Evolutionary conservation across 768 basidiomycete genomes (phyloP).

Genomic region (Mycena venus): DNA sequence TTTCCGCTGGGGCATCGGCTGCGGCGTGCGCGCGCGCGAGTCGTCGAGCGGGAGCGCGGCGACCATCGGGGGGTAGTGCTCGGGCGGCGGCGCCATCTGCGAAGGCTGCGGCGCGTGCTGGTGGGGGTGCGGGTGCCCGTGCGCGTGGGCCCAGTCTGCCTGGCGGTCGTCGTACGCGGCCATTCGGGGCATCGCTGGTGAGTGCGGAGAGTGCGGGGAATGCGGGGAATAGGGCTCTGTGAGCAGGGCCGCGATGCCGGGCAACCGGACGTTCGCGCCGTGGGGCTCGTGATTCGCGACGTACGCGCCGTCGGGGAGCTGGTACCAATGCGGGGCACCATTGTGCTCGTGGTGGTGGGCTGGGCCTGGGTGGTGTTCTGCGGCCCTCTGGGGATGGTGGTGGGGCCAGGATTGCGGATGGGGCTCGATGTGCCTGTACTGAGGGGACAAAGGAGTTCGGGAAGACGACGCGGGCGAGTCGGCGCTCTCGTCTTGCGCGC

Average conservation of each 20-base stretch:
- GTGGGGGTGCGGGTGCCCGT: not conserved
- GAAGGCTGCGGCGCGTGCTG: conserved; percentile 2
- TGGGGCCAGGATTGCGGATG: conserved; percentile 9
- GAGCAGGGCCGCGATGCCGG: conserved; percentile 24
- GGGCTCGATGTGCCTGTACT: conserved; percentile 15
- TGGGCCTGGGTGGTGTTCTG: not conserved
- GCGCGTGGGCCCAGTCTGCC: not conserved
- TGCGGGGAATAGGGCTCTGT: conserved; percentile 29
- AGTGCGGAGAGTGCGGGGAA: too few relatives aligned
- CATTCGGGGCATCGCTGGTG: conserved; percentile 9
- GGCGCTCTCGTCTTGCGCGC: not conserved
- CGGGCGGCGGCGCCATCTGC: not conserved
- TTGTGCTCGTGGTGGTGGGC: not conserved
- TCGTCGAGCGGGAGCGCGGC: conserved; percentile 48
- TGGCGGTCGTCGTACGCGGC: conserved; percentile 5
- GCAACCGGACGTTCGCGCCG: conserved; percentile 26
- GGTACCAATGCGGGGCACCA: not conserved
- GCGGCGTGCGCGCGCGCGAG: conserved; percentile 69
- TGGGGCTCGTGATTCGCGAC: not conserved
- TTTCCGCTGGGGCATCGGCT: conserved; percentile 74
- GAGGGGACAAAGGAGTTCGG: conserved; percentile 8
- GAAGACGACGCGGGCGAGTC: conserved; percentile 12
- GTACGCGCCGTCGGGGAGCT: not conserved
- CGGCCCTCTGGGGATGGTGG: not conserved
- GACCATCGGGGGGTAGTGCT: conserved; percentile 30